Percentiles rank a stretch among this genome's conserved stretches.
phyloP scores from a whole-genome alignment of 2,329 filamentous ascomycete species.

The Alternaria solani region DNA sequence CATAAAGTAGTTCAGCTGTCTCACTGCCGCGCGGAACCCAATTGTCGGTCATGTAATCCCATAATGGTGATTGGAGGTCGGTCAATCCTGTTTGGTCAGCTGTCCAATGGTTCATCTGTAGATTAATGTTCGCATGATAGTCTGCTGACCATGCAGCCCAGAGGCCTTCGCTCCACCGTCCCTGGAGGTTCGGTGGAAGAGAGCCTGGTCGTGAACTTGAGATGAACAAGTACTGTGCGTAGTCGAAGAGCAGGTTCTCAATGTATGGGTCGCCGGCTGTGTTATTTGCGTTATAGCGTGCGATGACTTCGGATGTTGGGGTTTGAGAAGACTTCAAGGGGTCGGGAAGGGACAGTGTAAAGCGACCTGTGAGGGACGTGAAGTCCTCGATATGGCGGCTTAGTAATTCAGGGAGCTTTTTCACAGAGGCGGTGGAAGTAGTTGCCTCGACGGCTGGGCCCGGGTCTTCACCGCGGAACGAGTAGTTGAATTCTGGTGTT shows the following conservation, averaged over 20 bases:
- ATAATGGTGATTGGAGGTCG: slow-evolving; percentile 57
- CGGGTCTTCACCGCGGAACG: slow-evolving; percentile 61
- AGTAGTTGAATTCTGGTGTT: slow-evolving; percentile 54
- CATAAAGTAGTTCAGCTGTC: slow-evolving; percentile 64
- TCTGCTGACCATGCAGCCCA: slow-evolving; percentile 62
- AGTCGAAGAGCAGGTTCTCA: slow-evolving; percentile 63
- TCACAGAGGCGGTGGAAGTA: slow-evolving; percentile 45
- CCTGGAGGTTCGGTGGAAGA: slow-evolving; percentile 66
- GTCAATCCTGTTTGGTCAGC: slow-evolving; percentile 63
- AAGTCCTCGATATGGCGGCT: slow-evolving; percentile 55
- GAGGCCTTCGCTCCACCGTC: slow-evolving; percentile 61
- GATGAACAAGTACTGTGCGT: slow-evolving; percentile 63
- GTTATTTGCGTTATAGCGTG: slow-evolving; percentile 36
- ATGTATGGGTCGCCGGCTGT: slow-evolving; percentile 59
- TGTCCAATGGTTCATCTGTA: slow-evolving; percentile 69
- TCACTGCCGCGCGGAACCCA: slow-evolving; percentile 63
- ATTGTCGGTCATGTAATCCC: slow-evolving; percentile 62
- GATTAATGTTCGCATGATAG: slow-evolving; percentile 67
- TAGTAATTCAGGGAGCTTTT: slow-evolving; percentile 45
- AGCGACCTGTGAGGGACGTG: slow-evolving; percentile 49
- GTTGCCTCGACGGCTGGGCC: slow-evolving; percentile 47
- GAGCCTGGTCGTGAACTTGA: slow-evolving; percentile 60
- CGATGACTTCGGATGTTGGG: slow-evolving; percentile 50
- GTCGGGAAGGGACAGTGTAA: slow-evolving; percentile 59
- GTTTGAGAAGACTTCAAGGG: slow-evolving; percentile 49